Evolutionary conservation across 2,329 filamentous ascomycete genomes (phyloP).

Genomic region (Exophiala xenobiotica): DNA sequence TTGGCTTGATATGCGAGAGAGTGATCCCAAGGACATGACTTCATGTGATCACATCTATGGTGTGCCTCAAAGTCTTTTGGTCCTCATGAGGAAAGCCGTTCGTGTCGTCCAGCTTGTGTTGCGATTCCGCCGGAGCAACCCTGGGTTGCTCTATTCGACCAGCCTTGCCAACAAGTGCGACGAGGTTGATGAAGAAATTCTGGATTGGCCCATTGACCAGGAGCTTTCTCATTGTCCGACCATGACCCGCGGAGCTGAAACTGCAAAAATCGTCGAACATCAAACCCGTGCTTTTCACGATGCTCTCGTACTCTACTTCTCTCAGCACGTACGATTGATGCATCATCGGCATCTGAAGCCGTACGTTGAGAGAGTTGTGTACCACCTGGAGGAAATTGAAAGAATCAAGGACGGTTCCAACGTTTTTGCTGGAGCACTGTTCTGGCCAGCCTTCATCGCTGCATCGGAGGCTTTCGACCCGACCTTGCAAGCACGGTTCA

Average conservation of each 20-base stretch:
- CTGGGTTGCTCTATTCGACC: not conserved
- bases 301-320: conserved; percentile 6
- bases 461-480: conserved; percentile 50
- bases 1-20: conserved; percentile 3
- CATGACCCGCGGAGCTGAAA: conserved; percentile 3
- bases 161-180: not conserved
- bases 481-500: conserved; percentile 42
- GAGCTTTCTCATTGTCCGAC: conserved; percentile 1
- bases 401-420: conserved; percentile 4
- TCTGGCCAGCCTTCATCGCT: conserved; percentile 40
- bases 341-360: conserved; percentile 6
- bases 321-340: conserved; percentile 3
- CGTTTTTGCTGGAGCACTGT: not conserved
- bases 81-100: conserved; percentile 3
- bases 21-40: conserved; percentile 1
- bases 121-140: not conserved
- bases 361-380: conserved; percentile 5
- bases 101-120: not conserved
- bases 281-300: conserved; percentile 10
- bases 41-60: conserved; percentile 9
- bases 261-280: conserved; percentile 4
- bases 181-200: conserved; percentile 7
- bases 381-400: conserved; percentile 6
- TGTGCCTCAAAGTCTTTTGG: conserved; percentile 1
- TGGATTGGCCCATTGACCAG: conserved; percentile 3